A percentile compares a stretch with the other conserved stretches of the same genome.
Evolutionary conservation across 768 basidiomycete species (phyloP).

Genomic region (Serendipita sp.): DNA sequence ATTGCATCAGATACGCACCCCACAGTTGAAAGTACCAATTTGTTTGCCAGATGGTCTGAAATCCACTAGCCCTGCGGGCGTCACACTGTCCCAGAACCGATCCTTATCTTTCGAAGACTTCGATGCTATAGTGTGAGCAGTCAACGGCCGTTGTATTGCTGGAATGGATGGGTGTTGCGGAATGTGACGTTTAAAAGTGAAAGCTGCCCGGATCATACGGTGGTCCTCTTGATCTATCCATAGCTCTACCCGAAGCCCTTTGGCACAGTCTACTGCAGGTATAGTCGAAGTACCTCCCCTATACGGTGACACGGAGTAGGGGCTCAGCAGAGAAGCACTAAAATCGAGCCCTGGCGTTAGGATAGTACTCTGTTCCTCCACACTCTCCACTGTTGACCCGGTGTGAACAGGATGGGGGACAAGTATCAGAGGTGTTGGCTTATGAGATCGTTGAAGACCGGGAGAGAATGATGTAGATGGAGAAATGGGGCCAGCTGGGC

Average conservation of each 20-base stretch:
- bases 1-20: neutral
- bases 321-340: no score
- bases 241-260: slow-evolving; percentile 1
- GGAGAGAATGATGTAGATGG: neutral
- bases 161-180: neutral
- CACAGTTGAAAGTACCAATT: slow-evolving; percentile 1
- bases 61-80: neutral
- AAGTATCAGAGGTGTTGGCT: neutral
- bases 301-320: neutral
- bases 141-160: neutral
- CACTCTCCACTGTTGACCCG: no score
- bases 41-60: neutral
- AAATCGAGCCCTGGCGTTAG: no score
- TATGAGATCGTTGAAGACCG: neutral
- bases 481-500: no score
- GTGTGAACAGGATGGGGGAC: no score
- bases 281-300: neutral
- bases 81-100: neutral
- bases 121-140: neutral
- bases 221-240: slow-evolving; percentile 5
- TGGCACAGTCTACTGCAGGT: neutral
- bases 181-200: neutral
- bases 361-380: no score
- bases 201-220: neutral
- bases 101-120: neutral